Base-by-base conservation (phyloP, 768 basidiomycete species). In the Xanthoconium purpureum region DNA sequence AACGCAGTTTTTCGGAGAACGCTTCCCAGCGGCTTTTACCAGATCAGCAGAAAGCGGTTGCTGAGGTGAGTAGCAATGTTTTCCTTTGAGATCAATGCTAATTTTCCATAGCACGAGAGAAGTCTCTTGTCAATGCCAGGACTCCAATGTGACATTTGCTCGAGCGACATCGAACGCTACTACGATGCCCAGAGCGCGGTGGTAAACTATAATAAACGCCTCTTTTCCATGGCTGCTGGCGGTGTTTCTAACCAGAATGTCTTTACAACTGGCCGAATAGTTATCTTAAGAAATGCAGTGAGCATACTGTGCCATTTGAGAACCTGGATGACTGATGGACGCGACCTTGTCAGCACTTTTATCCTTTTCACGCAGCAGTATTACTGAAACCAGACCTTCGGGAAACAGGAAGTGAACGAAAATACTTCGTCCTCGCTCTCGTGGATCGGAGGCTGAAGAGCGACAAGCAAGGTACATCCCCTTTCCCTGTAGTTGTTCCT, bases 1-100 rank as follows among this genome's bases (percentile, higher is more conserved):
- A 98, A 72, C 82, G 97, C 38, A 94, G 92, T 70, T 99, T 99
- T 73, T 98, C 97, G 17, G 97, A 99, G 75, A 98, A 98, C 67
- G 87, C 94, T 2, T 89, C 97, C 0, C 97, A 99, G 67, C 80
- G 88, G 38, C 76, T 98, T 43, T 75, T 98, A 32, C 97, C 97
- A 5, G 94, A 96, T 52, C 92, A 98, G 58, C 94, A 98, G 71
- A 86, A 88, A 69, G 83, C 88, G 67, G 90, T 98, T 24, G 69
- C 78, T 3, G 87, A 96, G 78, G 96, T 92, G 58, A 65, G 80
- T 66, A 50, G 12, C 7, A 11, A 37, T 13, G 15, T 30, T 45
- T 10, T 17, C 49, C 38, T 59, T 61, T 55, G 55, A 50, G 40
- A 50, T 32, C 29, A 53, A n/a, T 28, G 36, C 18, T 45, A 59